Evolutionary conservation across 1,139 yeast genomes (phyloP).

Genomic region (Scheffersomyces titani): DNA sequence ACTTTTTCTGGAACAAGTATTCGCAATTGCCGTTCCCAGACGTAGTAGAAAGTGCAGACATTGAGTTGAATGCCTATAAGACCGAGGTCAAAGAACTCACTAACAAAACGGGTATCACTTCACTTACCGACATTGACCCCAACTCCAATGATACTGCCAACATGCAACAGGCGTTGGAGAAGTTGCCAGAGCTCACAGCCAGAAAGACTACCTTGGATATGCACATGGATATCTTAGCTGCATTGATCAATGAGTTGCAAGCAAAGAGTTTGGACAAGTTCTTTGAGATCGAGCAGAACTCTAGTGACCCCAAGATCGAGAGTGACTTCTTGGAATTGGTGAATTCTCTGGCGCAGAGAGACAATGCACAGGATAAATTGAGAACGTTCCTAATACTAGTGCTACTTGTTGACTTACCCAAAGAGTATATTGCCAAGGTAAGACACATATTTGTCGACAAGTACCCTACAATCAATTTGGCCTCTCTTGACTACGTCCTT

Average conservation of each 20-base stretch:
- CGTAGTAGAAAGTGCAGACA: slow-evolving; percentile 93
- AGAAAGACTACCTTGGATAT: slow-evolving; percentile 86
- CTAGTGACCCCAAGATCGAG: slow-evolving; percentile 61
- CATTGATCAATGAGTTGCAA: slow-evolving; percentile 79
- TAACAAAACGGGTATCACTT: slow-evolving; percentile 69
- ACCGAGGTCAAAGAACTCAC: slow-evolving; percentile 87
- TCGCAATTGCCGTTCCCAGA: slow-evolving; percentile 93
- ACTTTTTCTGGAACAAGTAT: slow-evolving; percentile 87
- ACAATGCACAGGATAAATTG: slow-evolving; percentile 73
- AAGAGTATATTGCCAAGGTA: slow-evolving; percentile 62
- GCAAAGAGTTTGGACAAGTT: slow-evolving; percentile 84
- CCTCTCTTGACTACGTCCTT: slow-evolving; percentile 70
- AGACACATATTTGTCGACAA: slow-evolving; percentile 59
- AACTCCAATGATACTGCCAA: slow-evolving; percentile 65
- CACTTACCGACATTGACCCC: slow-evolving; percentile 74
- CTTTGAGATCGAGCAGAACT: slow-evolving; percentile 88
- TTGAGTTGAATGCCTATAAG: slow-evolving; percentile 77
- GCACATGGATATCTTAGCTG: slow-evolving; percentile 95
- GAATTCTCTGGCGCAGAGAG: slow-evolving; percentile 48
- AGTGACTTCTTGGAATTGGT: slow-evolving; percentile 60
- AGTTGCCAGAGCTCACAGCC: slow-evolving; percentile 88
- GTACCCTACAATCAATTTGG: slow-evolving; percentile 60
- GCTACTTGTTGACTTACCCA: slow-evolving; percentile 55
- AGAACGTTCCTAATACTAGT: slow-evolving; percentile 83
- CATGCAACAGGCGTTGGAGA: slow-evolving; percentile 86